These are phyloP conservation scores for Fraxinus sp. DNA, from an alignment of 305 asterid species.

Conservation along the genomic window DNA sequence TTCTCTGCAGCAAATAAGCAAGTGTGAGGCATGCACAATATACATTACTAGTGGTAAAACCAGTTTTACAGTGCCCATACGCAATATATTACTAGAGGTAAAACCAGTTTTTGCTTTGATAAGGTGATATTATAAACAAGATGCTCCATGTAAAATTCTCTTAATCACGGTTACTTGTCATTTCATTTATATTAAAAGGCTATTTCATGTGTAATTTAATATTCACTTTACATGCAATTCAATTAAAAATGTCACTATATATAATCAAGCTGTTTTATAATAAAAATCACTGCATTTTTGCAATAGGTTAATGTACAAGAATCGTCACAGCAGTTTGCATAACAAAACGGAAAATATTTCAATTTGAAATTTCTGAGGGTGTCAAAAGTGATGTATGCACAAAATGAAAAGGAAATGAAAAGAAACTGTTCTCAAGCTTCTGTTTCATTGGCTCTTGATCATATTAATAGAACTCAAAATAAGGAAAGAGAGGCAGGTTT, in stretches of 20 bases:
- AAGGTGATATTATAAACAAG: not conserved
- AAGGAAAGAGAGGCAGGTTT: not conserved
- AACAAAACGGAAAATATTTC: not conserved
- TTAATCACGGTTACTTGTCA: not conserved
- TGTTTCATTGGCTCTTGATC: not conserved
- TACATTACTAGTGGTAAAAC: not conserved
- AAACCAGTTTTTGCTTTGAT: not conserved
- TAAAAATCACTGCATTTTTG: not conserved
- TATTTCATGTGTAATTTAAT: not conserved
- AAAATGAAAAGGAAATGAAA: not conserved
- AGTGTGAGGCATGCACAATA: not conserved
- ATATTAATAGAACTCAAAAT: not conserved
- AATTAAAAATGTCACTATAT: not conserved
- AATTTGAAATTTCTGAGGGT: not conserved
- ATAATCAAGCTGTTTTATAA: not conserved
- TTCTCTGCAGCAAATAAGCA: conserved; percentile 43
- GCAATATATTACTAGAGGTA: not conserved
- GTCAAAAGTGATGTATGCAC: not conserved
- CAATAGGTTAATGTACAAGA: not conserved
- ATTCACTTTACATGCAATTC: not conserved
- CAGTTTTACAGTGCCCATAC: not conserved
- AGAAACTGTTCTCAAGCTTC: not conserved
- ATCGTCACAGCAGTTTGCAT: not conserved
- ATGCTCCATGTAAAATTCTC: not conserved
- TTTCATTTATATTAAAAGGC: not conserved